Conservation (phyloP, 495 filamentous ascomycete genomes). For the Clavariopsis aquatica region DNA sequence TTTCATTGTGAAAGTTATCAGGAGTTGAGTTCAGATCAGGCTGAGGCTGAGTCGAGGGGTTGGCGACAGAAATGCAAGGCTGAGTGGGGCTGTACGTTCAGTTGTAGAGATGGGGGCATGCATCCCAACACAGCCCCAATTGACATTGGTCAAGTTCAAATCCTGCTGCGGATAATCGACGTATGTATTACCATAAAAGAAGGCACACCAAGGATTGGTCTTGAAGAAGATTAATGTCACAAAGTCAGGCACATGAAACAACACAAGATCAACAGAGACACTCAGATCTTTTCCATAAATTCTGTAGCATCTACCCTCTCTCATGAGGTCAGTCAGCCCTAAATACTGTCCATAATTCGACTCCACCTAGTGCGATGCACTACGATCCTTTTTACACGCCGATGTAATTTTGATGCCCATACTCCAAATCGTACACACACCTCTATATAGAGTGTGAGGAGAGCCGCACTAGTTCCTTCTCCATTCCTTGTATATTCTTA, state of each 20-base stretch:
- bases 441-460: background rate
- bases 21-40: background rate
- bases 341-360: background rate
- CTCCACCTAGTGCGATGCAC: background rate
- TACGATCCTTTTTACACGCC: background rate
- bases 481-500: conserved; percentile 44
- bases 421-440: background rate
- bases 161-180: too few species aligned
- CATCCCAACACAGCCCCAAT: too few species aligned
- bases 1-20: background rate
- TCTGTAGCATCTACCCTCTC: background rate
- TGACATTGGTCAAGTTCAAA: too few species aligned
- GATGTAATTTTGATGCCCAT: background rate
- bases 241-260: background rate
- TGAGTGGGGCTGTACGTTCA: background rate
- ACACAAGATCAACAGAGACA: background rate
- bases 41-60: background rate
- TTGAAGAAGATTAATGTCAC: background rate
- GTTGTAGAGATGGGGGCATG: too few species aligned
- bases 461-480: background rate
- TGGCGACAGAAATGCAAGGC: background rate
- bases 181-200: too few species aligned
- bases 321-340: background rate
- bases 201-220: background rate
- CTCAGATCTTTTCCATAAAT: background rate